Conservation (phyloP, 1,139 yeast species). For the Hanseniaspora gamundiae region DNA sequence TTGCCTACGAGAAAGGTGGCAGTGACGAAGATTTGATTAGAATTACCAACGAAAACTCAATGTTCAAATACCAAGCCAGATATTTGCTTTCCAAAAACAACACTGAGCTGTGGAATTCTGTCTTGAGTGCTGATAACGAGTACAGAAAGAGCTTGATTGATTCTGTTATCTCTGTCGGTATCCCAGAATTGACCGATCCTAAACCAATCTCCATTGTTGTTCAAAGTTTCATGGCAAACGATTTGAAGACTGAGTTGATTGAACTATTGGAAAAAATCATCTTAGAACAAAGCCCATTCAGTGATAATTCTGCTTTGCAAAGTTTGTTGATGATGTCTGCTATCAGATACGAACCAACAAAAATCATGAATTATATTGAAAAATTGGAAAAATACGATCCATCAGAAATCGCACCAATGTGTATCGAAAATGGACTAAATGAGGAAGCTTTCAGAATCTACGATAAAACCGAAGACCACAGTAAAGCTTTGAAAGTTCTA, state of each 20-base stretch:
- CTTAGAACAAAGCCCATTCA: slow-evolving; percentile 93
- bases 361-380: slow-evolving; percentile 75
- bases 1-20: slow-evolving; percentile 90
- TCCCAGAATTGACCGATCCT: slow-evolving; percentile 90
- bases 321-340: slow-evolving; percentile 89
- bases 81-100: slow-evolving; percentile 82
- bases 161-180: slow-evolving; percentile 91
- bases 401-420: slow-evolving; percentile 83
- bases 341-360: slow-evolving; percentile 83
- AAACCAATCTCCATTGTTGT: slow-evolving; percentile 94
- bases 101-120: slow-evolving; percentile 67
- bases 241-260: slow-evolving; percentile 82
- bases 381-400: slow-evolving; percentile 87
- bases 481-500: slow-evolving; percentile 78
- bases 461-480: slow-evolving; percentile 67
- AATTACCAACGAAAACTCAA: slow-evolving; percentile 91
- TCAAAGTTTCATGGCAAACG: slow-evolving; percentile 94
- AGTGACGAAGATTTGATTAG: slow-evolving; percentile 81
- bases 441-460: slow-evolving; percentile 95
- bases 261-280: slow-evolving; percentile 92
- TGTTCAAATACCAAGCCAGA: slow-evolving; percentile 98
- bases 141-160: slow-evolving; percentile 88
- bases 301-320: slow-evolving; percentile 88
- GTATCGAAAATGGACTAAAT: slow-evolving; percentile 74
- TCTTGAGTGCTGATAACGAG: slow-evolving; percentile 59